Percentiles rank a stretch among this genome's conserved stretches.
Conservation (phyloP, 306 rosid genomes). For the Cucumis melo region DNA sequence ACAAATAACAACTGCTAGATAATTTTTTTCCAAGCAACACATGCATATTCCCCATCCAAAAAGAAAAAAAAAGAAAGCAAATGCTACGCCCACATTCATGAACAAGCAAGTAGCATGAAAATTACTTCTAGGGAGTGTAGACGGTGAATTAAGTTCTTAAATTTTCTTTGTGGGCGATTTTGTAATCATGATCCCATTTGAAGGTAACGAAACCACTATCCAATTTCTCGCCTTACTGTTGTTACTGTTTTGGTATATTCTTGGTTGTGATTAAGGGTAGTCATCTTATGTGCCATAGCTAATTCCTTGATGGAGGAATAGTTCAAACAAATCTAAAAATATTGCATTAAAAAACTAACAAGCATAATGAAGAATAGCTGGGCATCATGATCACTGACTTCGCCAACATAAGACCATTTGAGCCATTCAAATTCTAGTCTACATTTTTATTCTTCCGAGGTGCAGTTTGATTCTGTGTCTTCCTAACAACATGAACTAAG, state of each 20-base stretch:
- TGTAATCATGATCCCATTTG: background rate
- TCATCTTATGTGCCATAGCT: background rate
- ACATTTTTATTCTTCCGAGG: background rate
- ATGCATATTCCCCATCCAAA: background rate
- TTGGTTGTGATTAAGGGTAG: background rate
- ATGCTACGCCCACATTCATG: background rate
- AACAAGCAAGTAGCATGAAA: background rate
- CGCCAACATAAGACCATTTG: background rate
- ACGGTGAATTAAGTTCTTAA: background rate
- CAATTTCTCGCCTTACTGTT: background rate
- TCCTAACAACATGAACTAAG: background rate
- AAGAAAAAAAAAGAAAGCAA: too few relatives aligned
- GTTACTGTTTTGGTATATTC: background rate
- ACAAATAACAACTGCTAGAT: background rate
- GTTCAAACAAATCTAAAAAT: background rate
- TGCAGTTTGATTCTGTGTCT: background rate
- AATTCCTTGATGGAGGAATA: background rate
- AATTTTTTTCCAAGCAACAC: background rate
- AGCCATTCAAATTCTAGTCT: background rate
- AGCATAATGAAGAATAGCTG: background rate
- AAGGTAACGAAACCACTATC: background rate
- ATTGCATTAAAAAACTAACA: background rate
- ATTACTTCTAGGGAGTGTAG: background rate
- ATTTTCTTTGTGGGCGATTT: background rate
- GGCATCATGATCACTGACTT: background rate